phyloP scores from a whole-genome alignment of 2,329 filamentous ascomycete species.

The Ophiobolus disseminans region DNA sequence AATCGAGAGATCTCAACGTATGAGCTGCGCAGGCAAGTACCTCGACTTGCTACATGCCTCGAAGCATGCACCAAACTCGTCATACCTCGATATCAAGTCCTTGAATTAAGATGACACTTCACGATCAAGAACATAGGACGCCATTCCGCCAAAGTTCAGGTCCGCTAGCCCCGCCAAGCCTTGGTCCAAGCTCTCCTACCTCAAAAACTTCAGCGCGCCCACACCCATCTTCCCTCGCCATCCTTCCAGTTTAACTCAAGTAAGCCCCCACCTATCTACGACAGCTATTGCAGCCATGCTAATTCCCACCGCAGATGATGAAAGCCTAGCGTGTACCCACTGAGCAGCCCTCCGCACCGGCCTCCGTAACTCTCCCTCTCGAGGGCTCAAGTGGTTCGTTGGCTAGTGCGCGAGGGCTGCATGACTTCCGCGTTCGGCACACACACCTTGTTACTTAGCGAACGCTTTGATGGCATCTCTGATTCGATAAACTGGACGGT shows the following conservation, averaged over 20 bases:
- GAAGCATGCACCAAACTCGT: slow-evolving; percentile 36
- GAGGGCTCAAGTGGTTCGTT: slow-evolving; percentile 87
- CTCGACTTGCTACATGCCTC: slow-evolving; percentile 18
- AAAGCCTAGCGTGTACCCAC: slow-evolving; percentile 96
- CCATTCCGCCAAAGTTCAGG: not conserved
- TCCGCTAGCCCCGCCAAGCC: slow-evolving; percentile 5
- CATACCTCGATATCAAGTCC: not conserved
- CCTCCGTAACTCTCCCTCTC: slow-evolving; percentile 81
- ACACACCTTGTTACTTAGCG: slow-evolving; percentile 96
- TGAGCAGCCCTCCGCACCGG: slow-evolving; percentile 77
- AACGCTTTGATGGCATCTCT: slow-evolving; percentile 99
- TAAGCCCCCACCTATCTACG: slow-evolving; percentile 62
- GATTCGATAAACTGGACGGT: slow-evolving; percentile 69
- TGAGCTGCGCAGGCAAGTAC: slow-evolving; percentile 32
- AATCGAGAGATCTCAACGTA: slow-evolving; percentile 46
- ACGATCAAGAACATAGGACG: not conserved
- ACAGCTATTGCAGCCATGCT: slow-evolving; percentile 19
- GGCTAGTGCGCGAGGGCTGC: slow-evolving; percentile 69
- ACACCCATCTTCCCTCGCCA: slow-evolving; percentile 63
- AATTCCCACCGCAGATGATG: slow-evolving; percentile 78
- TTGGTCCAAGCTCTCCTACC: slow-evolving; percentile 30
- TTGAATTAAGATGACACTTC: not conserved
- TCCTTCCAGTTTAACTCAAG: slow-evolving; percentile 99
- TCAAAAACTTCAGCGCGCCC: slow-evolving; percentile 45
- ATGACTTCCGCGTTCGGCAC: slow-evolving; percentile 99